Base-by-base conservation (phyloP, 192 early-diverging fungal species). In the Dissophora ornata region DNA sequence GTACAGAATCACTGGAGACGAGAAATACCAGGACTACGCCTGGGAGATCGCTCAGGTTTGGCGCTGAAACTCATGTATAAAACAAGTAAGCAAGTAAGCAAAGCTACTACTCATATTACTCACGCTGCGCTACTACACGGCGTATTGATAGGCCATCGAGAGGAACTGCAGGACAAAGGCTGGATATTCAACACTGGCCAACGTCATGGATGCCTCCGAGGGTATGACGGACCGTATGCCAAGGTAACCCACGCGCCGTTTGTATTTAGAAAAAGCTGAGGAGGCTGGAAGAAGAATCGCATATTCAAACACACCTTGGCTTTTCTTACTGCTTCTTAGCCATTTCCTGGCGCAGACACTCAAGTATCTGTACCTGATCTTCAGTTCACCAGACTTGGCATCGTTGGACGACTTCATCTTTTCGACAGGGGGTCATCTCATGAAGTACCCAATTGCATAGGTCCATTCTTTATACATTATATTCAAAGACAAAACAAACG, bases 271-370 rank as follows among this genome's bases (percentile, higher is more conserved):
- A 9, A 6, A 38, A n/a, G n/a, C n/a, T 38, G 36, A 13, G 7
- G 36, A 6, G 36, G 36, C 7, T 42, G 10, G n/a, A 38, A 13
- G 1, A 6, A 33, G 28, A n/a, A 29, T 30, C 22, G 11, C 18
- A 3, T 12, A 22, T 19, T 41, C 8, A 41, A 18, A 21, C 21
- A 41, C 7, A 16, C 55, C 8, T 57, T 12, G 21, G 13, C 10
- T 34, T 49, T 62, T 32, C 34, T 62, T 25, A 19, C 19, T 5
- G 5, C 67, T 71, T 62, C 67, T 71, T 62, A 86, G 86, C 18
- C 91, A 92, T 65, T 95, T 95, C 59, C 42, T 94, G 46, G 90
- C 89, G 9, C 92, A 95, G 64, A 93, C 92, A 0, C 83, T 95
- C 40, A 95, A 95, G 80, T 95, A 95, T 62, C 74, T 92, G 41